These are phyloP conservation scores for Penicillium paneum DNA, from an alignment of 2,329 filamentous ascomycete genomes.

Conservation along the genomic window DNA sequence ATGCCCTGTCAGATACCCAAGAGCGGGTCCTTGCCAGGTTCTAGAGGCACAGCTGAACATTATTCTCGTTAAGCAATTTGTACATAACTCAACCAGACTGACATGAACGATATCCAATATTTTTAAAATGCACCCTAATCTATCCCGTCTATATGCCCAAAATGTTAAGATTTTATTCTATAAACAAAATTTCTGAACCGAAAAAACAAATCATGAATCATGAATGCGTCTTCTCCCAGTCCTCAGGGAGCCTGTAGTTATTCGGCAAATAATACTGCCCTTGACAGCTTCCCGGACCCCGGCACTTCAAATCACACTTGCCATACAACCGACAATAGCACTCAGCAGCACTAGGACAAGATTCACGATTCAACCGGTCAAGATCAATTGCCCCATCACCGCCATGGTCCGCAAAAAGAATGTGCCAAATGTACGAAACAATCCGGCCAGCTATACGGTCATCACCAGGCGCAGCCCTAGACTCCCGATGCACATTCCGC, in stretches of 20 bases:
- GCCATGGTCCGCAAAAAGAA: slow-evolving; percentile 42
- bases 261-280: slow-evolving; percentile 43
- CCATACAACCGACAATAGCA: slow-evolving; percentile 49
- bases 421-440: slow-evolving; percentile 51
- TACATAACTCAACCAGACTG: neutral
- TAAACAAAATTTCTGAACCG: slow-evolving; percentile 1
- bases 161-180: neutral
- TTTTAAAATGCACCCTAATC: neutral
- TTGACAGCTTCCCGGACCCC: slow-evolving; percentile 32
- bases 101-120: slow-evolving; percentile 1
- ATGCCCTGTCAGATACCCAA: slow-evolving; percentile 73
- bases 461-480: slow-evolving; percentile 38
- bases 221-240: slow-evolving; percentile 33
- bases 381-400: slow-evolving; percentile 31
- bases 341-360: slow-evolving; percentile 40
- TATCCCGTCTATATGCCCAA: slow-evolving; percentile 1
- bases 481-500: slow-evolving; percentile 1
- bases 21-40: slow-evolving; percentile 72
- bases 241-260: slow-evolving; percentile 36
- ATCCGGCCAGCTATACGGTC: slow-evolving; percentile 47
- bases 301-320: slow-evolving; percentile 38
- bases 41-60: slow-evolving; percentile 20
- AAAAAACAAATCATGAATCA: slow-evolving; percentile 7
- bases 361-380: slow-evolving; percentile 35
- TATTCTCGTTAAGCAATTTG: slow-evolving; percentile 13